phyloP scores from a whole-genome alignment of 768 basidiomycete species.

The Mycena floridula region DNA sequence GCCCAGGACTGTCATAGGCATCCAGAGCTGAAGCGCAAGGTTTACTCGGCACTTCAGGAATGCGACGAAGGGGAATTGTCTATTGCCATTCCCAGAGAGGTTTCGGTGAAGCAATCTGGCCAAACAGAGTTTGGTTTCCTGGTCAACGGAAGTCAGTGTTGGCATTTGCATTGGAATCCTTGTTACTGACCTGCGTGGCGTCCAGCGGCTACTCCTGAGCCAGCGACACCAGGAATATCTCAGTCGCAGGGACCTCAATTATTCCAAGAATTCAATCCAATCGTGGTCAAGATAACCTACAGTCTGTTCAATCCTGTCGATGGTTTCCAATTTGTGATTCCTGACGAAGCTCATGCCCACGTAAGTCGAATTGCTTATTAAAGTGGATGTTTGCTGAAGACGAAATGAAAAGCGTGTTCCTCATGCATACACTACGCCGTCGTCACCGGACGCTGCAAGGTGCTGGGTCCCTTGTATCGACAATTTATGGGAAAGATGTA shows the following conservation, averaged over 20 bases:
- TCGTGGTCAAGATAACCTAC: slow-evolving; percentile 73
- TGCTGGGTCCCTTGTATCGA: slow-evolving; percentile 99
- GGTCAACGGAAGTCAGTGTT: slow-evolving; percentile 51
- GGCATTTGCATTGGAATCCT: not conserved
- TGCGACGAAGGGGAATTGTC: slow-evolving; percentile 93
- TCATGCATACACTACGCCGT: slow-evolving; percentile 86
- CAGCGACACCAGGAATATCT: slow-evolving; percentile 51
- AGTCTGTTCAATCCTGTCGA: slow-evolving; percentile 78
- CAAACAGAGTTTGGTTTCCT: slow-evolving; percentile 35
- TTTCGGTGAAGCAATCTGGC: slow-evolving; percentile 56
- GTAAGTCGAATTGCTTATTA: slow-evolving; percentile 39
- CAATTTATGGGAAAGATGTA: slow-evolving; percentile 91
- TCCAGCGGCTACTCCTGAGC: slow-evolving; percentile 76
- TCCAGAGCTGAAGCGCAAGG: slow-evolving; percentile 87
- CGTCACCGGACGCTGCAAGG: slow-evolving; percentile 85
- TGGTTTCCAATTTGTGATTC: slow-evolving; percentile 79
- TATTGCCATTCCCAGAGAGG: slow-evolving; percentile 76
- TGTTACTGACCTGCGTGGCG: not conserved
- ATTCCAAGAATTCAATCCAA: slow-evolving; percentile 70
- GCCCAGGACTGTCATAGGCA: slow-evolving; percentile 80
- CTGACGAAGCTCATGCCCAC: slow-evolving; percentile 77
- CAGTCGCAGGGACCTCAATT: slow-evolving; percentile 22
- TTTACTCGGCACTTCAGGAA: slow-evolving; percentile 88
- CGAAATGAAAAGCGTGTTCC: slow-evolving; percentile 93
- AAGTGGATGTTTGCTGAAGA: too few relatives aligned